Conservation (phyloP, 768 basidiomycete species). For the Phylloporus sp. region DNA sequence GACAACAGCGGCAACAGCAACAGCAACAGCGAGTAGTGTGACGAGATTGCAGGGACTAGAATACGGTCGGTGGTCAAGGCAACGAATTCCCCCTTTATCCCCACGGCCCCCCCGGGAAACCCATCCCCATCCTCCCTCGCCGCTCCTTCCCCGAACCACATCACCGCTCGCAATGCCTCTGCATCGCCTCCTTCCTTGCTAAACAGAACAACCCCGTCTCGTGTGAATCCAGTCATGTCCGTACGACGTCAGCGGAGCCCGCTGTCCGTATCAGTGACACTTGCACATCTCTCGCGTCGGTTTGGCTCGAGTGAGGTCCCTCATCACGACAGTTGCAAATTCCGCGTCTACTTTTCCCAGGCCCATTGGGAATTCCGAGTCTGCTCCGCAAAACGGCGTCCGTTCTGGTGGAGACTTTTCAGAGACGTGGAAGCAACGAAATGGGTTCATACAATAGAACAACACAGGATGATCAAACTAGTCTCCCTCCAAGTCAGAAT, state of each 20-base stretch:
- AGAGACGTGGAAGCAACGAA: too few species aligned
- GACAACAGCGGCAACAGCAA: too few species aligned
- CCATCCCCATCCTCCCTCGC: background rate
- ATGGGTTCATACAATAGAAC: too few species aligned
- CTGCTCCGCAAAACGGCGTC: too few species aligned
- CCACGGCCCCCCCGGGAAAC: constrained; percentile 10
- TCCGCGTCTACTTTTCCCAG: too few species aligned
- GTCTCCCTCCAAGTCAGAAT: constrained; percentile 30
- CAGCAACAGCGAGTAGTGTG: constrained; percentile 11
- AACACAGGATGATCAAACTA: constrained; percentile 1
- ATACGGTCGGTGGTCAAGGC: constrained; percentile 50
- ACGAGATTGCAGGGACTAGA: constrained; percentile 32
- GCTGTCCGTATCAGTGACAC: too few species aligned
- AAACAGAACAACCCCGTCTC: too few species aligned
- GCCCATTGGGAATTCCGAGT: too few species aligned
- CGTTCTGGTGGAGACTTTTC: too few species aligned
- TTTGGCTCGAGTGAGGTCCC: background rate
- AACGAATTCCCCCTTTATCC: constrained; percentile 31
- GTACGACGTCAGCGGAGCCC: too few species aligned
- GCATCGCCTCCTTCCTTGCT: constrained; percentile 1
- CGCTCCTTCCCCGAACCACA: background rate
- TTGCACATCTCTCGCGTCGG: background rate
- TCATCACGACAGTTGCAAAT: background rate
- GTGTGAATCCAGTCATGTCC: background rate
- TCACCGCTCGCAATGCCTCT: background rate